A percentile compares a stretch with the other conserved stretches of the same genome.
phyloP scores from a whole-genome alignment of 2,329 filamentous ascomycete genomes.

The Fusarium equiseti region DNA sequence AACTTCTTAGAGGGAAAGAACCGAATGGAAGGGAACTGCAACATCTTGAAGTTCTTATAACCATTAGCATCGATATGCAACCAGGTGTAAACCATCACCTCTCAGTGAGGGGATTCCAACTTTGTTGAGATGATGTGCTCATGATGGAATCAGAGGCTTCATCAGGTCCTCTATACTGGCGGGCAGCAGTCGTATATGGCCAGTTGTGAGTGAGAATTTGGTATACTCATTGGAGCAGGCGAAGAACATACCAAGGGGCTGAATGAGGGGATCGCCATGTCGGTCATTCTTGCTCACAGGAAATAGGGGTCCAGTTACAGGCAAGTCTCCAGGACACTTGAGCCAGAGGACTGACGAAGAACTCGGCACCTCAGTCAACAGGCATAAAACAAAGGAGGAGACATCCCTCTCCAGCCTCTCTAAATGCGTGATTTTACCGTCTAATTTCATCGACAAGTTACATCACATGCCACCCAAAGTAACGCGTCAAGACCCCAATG shows the following conservation, averaged over 20 bases:
- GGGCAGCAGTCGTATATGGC: no score
- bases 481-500: neutral
- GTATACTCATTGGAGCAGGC: no score
- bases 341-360: fast-evolving
- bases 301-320: neutral
- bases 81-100: no score
- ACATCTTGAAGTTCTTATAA: no score
- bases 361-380: neutral
- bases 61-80: no score
- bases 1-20: no score
- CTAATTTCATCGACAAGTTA: fast-evolving
- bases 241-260: neutral
- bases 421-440: neutral
- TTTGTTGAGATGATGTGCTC: no score
- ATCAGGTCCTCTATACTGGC: no score
- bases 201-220: no score
- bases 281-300: neutral
- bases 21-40: no score
- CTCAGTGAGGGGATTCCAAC: no score
- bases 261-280: neutral
- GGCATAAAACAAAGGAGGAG: neutral
- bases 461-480: neutral
- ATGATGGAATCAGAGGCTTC: no score
- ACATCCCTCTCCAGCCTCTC: neutral
- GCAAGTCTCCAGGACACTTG: neutral